Conservation (phyloP, 1,139 yeast genomes). For the Zygosaccharomyces pseudobailii region DNA sequence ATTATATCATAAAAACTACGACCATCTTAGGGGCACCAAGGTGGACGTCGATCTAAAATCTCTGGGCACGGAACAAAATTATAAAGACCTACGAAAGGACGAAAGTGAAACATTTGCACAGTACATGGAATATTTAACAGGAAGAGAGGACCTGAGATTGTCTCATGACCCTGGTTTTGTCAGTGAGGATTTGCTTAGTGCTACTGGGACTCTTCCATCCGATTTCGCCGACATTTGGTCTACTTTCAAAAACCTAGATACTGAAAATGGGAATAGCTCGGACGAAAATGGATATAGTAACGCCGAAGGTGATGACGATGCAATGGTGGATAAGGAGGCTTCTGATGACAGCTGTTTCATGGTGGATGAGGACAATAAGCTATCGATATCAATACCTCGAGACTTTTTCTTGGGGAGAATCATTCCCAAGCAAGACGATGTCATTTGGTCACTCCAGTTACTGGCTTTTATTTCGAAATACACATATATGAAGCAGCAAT, state of each 20-base stretch:
- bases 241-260: conserved; percentile 1
- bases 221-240: conserved; percentile 26
- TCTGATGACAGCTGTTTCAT: conserved; percentile 15
- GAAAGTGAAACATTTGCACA: conserved; percentile 19
- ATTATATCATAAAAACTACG: conserved; percentile 35
- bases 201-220: conserved; percentile 17
- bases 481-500: conserved; percentile 65
- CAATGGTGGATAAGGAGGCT: conserved; percentile 1
- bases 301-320: conserved; percentile 1
- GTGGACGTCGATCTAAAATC: conserved; percentile 23
- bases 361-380: conserved; percentile 14
- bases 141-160: conserved; percentile 16
- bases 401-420: conserved; percentile 69
- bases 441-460: conserved; percentile 87
- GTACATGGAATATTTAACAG: conserved; percentile 17
- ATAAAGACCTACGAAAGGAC: conserved; percentile 16
- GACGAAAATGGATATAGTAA: conserved; percentile 4
- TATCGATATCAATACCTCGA: conserved; percentile 46
- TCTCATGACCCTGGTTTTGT: conserved; percentile 13
- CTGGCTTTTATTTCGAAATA: conserved; percentile 91
- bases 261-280: not conserved
- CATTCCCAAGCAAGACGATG: conserved; percentile 87
- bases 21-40: conserved; percentile 28
- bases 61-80: conserved; percentile 16
- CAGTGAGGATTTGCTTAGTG: conserved; percentile 14